These are phyloP conservation scores for Plenodomus lindquistii DNA, from an alignment of 2,329 filamentous ascomycete species.

Conservation along the genomic window DNA sequence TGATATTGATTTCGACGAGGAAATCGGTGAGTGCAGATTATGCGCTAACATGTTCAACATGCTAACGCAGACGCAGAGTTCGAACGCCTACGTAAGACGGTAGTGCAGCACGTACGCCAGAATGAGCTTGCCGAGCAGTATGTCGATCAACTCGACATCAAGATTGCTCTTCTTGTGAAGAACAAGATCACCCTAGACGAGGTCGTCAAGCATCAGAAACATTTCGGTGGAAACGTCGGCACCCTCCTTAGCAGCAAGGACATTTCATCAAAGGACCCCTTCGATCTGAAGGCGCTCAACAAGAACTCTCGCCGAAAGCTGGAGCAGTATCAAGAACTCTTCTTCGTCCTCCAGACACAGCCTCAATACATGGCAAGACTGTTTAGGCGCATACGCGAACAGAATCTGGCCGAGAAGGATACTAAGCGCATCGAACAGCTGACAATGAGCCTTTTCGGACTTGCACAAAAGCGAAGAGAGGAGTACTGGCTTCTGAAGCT, in stretches of 20 bases:
- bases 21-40: constrained; percentile 61
- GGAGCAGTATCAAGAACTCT: constrained; percentile 95
- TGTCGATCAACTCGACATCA: constrained; percentile 97
- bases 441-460: constrained; percentile 95
- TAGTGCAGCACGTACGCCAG: constrained; percentile 94
- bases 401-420: constrained; percentile 86
- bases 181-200: constrained; percentile 99
- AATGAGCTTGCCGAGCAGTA: constrained; percentile 98
- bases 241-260: constrained; percentile 85
- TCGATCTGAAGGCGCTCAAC: constrained; percentile 95
- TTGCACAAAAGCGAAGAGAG: constrained; percentile 93
- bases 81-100: constrained; percentile 89
- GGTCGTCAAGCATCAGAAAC: constrained; percentile 94
- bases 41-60: neutral
- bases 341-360: constrained; percentile 96
- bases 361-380: constrained; percentile 90
- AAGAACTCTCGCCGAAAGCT: constrained; percentile 95
- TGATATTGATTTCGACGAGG: constrained; percentile 98
- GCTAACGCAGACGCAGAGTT: constrained; percentile 64
- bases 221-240: constrained; percentile 88
- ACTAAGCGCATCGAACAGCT: constrained; percentile 89
- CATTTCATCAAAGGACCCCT: constrained; percentile 86
- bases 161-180: constrained; percentile 96
- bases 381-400: constrained; percentile 81
- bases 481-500: constrained; percentile 96